phyloP scores from a whole-genome alignment of 257 asterid genomes.

The Plantago major region DNA sequence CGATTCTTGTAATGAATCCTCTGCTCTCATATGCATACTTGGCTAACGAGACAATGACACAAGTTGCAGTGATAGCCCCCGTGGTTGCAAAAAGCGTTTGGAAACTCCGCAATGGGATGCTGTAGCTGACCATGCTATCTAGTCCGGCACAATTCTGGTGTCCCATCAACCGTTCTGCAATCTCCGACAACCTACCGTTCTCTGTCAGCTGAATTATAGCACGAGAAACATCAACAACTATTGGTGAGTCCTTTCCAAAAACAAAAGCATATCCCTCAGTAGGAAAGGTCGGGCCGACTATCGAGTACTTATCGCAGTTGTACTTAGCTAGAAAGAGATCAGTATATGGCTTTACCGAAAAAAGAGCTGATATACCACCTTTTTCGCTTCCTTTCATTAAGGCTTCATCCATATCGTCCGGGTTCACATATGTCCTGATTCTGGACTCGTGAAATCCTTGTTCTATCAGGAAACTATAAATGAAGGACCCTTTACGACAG shows the following conservation, averaged over 20 bases:
- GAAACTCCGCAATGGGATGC: conserved; percentile 14
- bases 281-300: conserved; percentile 22
- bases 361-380: conserved; percentile 32
- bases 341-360: conserved; percentile 21
- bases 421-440: conserved; percentile 17
- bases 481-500: conserved; percentile 30
- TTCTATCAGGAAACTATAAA: conserved; percentile 15
- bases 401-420: conserved; percentile 25
- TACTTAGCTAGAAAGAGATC: conserved; percentile 25
- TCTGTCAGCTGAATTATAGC: conserved; percentile 15
- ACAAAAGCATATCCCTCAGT: conserved; percentile 32
- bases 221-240: conserved; percentile 22
- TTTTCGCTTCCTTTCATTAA: conserved; percentile 28
- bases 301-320: conserved; percentile 24
- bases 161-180: conserved; percentile 4
- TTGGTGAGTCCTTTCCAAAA: conserved; percentile 33
- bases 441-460: conserved; percentile 24
- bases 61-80: conserved; percentile 21
- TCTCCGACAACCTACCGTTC: conserved; percentile 10
- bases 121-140: not conserved
- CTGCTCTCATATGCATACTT: too few species aligned
- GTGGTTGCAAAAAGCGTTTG: conserved; percentile 23
- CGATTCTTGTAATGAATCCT: conserved; percentile 12
- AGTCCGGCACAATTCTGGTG: not conserved
- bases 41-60: too few species aligned